Base-by-base conservation (phyloP, 2,329 filamentous ascomycete species). In the Fusarium sororula region DNA sequence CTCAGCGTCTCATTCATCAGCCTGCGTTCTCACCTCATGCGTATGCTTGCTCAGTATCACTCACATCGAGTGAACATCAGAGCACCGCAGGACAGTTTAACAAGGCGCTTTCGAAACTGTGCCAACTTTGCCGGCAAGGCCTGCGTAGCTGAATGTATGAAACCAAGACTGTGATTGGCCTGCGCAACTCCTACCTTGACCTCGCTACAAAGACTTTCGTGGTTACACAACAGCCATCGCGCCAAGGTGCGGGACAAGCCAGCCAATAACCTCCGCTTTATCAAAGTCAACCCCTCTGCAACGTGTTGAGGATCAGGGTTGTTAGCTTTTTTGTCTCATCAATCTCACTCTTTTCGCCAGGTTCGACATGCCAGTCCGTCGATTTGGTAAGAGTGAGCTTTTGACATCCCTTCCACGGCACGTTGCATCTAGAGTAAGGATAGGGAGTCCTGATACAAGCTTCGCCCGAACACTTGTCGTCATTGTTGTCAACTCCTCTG, bases 141-240 rank as follows among this genome's bases (percentile, higher is more conserved):
- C 42, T 75, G 70, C 64, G 39, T 64, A 72, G 71, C 75, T 71
- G 66, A 71, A 59, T 63, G 48, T 42, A 42, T 30, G 47, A 44
- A 50, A 37, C 18, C 32, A 60, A 45, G 55, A 45, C 56, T 53
- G 53, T 66, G 64, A 75, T 74, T 74, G 72, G 72, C 50, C 44
- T 62, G 53, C 66, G 44, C 56, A 64, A 51, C 64, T 37, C 39
- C 30, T 55, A 35, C 65, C 59, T 62, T 62, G 68, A 54, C 64
- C 65, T 65, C 60, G 37, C 55, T 58, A 35, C 56, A 63, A 58
- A 73, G 50, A 63, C 50, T 32, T 56, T 73, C 45, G 28, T 53
- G 54, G 72, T 75, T 75, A 70, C 72, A 75, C 72, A 56, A 75
- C 72, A 75, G 50, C 69, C 58, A 70, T 59, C 28, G 55, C 68